Conservation (phyloP, 352 stramenopile genomes). For the Pythium dissotocum region DNA sequence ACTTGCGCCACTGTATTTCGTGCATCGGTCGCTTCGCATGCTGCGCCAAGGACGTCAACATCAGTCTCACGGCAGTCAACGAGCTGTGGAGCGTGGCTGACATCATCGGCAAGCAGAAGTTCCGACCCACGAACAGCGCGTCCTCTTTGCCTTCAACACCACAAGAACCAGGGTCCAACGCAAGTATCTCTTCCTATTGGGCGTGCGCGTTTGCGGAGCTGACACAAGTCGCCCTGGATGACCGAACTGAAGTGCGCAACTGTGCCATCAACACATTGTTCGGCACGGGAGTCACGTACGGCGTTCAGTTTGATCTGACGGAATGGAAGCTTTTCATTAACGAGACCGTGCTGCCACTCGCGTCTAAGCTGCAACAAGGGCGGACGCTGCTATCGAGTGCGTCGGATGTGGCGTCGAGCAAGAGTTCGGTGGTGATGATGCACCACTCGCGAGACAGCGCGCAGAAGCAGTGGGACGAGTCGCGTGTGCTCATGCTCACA, state of each 20-base stretch:
- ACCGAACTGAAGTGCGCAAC: constrained; percentile 94
- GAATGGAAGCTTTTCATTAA: constrained; percentile 95
- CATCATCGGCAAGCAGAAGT: constrained; percentile 72
- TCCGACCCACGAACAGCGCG: not conserved
- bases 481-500: constrained; percentile 93
- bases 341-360: constrained; percentile 92
- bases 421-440: constrained; percentile 58
- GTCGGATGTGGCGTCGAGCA: constrained; percentile 2
- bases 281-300: constrained; percentile 95
- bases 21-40: constrained; percentile 95
- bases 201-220: constrained; percentile 79
- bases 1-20: constrained; percentile 79
- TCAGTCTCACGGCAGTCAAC: constrained; percentile 96
- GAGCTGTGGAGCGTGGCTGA: constrained; percentile 95
- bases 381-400: constrained; percentile 14
- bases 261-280: constrained; percentile 98
- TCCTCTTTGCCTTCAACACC: constrained; percentile 1
- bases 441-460: constrained; percentile 96
- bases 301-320: constrained; percentile 84
- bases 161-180: not conserved
- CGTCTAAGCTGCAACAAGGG: constrained; percentile 55
- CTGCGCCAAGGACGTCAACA: constrained; percentile 96
- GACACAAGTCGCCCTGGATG: constrained; percentile 89
- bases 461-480: constrained; percentile 97
- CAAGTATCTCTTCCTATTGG: constrained; percentile 40